Evolutionary conservation across 495 filamentous ascomycete species (phyloP).

Genomic region (Symbiotaphrina buchneri): DNA sequence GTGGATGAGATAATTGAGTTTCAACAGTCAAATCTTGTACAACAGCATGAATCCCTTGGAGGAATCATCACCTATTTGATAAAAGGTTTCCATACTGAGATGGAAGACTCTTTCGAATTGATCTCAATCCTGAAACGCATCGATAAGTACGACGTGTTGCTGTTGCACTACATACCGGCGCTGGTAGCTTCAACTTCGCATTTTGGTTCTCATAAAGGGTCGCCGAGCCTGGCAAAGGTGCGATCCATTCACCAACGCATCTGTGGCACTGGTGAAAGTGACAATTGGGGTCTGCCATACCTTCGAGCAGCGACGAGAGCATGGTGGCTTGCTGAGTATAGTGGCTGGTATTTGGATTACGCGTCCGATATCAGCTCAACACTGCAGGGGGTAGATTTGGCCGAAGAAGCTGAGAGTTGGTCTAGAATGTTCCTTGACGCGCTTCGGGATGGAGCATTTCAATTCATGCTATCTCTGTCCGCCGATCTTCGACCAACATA

Average conservation of each 20-base stretch:
- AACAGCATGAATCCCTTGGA: conserved; percentile 77
- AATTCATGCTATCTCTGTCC: conserved; percentile 69
- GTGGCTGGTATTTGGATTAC: conserved; percentile 69
- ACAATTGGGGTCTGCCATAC: conserved; percentile 41
- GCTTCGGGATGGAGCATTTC: conserved; percentile 78
- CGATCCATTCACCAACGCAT: conserved; percentile 45
- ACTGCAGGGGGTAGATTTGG: conserved; percentile 30
- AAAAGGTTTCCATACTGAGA: conserved; percentile 41
- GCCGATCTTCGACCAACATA: conserved; percentile 50
- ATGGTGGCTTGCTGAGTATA: conserved; percentile 85
- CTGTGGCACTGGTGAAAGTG: conserved; percentile 33
- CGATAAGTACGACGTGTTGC: conserved; percentile 45
- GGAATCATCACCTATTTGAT: conserved; percentile 53
- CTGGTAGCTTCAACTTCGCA: conserved; percentile 47
- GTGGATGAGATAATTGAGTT: conserved; percentile 47
- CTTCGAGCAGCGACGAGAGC: conserved; percentile 54
- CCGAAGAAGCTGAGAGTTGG: conserved; percentile 43
- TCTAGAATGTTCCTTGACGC: conserved; percentile 47
- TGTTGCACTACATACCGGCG: conserved; percentile 63
- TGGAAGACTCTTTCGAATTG: conserved; percentile 51
- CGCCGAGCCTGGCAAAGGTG: conserved; percentile 34
- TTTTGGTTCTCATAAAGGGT: conserved; percentile 51
- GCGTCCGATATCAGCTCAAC: too few relatives aligned
- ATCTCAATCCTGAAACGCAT: conserved; percentile 36
- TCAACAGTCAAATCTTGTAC: conserved; percentile 45